Conservation (phyloP, 345 rosid species). For the Dipteronia sinensis region DNA sequence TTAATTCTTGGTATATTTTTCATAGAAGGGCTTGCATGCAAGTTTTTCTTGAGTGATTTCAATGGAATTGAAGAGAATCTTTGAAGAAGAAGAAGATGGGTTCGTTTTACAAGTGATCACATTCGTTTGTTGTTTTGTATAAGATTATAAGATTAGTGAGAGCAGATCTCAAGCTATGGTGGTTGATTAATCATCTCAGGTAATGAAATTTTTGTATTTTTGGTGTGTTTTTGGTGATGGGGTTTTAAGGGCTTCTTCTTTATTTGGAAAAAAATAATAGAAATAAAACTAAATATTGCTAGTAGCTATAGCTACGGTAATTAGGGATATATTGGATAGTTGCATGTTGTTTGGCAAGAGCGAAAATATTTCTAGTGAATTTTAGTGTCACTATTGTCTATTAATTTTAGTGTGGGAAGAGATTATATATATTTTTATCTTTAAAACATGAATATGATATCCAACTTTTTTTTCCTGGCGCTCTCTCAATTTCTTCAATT, state of each 20-base stretch:
- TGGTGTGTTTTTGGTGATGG: neutral
- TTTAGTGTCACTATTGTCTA: neutral
- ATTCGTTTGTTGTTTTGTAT: neutral
- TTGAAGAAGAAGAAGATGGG: neutral
- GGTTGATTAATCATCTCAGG: neutral
- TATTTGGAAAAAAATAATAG: too few species aligned
- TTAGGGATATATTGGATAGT: slow-evolving; percentile 1
- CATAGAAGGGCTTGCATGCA: slow-evolving; percentile 10
- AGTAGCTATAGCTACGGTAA: neutral
- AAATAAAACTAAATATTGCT: too few species aligned
- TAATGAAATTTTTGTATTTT: neutral
- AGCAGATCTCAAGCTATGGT: neutral
- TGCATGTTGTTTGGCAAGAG: neutral
- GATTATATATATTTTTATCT: neutral
- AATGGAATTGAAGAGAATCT: neutral
- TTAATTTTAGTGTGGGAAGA: neutral
- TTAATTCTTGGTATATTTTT: neutral
- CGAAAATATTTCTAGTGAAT: neutral
- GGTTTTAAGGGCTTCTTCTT: neutral
- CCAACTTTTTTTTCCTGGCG: too few species aligned
- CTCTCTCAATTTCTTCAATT: neutral
- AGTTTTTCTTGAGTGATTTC: neutral
- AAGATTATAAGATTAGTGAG: neutral
- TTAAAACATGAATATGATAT: neutral
- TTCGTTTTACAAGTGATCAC: neutral